Percentiles rank a stretch among this genome's conserved stretches.
These are phyloP conservation scores for Sporothrix mexicana DNA, from an alignment of 2,329 filamentous ascomycete species.

Conservation along the genomic window DNA sequence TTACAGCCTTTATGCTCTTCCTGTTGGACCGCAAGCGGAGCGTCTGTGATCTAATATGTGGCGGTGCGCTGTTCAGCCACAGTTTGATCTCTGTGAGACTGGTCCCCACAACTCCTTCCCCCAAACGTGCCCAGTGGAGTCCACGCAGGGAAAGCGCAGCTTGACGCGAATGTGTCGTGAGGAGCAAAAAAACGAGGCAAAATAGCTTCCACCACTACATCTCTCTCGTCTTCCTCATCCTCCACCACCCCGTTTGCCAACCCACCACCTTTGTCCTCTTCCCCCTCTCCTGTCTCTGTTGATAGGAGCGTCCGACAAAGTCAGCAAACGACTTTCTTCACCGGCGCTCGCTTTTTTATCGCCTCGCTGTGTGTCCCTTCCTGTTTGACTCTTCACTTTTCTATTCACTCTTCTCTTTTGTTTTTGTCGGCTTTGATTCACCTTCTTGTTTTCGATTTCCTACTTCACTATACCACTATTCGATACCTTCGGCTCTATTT, in stretches of 20 bases:
- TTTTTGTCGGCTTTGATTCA: not conserved
- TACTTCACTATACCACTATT: not conserved
- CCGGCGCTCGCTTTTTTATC: not conserved
- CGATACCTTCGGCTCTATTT: not conserved
- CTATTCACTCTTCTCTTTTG: slow-evolving; percentile 2
- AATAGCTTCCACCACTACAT: slow-evolving; percentile 31
- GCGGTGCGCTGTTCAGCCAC: slow-evolving; percentile 19
- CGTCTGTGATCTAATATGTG: not conserved
- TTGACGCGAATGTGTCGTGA: slow-evolving; percentile 33
- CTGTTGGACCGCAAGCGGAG: slow-evolving; percentile 17
- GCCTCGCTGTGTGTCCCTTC: slow-evolving; percentile 21
- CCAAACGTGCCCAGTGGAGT: slow-evolving; percentile 27
- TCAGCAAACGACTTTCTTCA: not conserved
- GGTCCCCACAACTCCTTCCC: slow-evolving; percentile 5
- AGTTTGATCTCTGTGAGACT: not conserved
- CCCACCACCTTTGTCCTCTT: not conserved
- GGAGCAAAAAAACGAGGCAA: slow-evolving; percentile 28
- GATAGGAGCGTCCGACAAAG: not conserved
- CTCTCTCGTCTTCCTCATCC: slow-evolving; percentile 18
- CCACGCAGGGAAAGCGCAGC: slow-evolving; percentile 7
- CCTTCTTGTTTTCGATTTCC: not conserved
- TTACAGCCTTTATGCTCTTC: slow-evolving; percentile 7
- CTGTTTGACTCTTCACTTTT: slow-evolving; percentile 5
- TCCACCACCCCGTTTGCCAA: slow-evolving; percentile 10
- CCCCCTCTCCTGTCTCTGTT: not conserved